Evolutionary conservation across 371 early-diverging fungal species (phyloP).

Genomic region (Mortierella sp.): DNA sequence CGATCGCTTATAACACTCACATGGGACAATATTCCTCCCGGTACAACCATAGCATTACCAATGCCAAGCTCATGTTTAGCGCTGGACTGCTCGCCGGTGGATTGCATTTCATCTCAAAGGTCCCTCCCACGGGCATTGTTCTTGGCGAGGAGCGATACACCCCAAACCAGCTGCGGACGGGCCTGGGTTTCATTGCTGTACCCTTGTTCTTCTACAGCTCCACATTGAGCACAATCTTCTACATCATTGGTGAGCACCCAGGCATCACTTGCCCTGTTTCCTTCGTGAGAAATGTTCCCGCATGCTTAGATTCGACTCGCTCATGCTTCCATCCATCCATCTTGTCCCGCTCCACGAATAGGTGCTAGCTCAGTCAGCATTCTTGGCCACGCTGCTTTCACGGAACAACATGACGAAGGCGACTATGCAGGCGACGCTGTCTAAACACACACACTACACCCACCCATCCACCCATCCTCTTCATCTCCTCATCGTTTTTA

Average conservation of each 20-base stretch:
- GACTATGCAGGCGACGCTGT: constrained; percentile 55
- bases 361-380: constrained; percentile 71
- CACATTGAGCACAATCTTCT: constrained; percentile 74
- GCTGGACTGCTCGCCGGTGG: constrained; percentile 66
- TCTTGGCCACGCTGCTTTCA: constrained; percentile 72
- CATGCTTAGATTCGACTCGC: too few relatives aligned
- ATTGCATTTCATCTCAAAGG: constrained; percentile 63
- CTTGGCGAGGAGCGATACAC: constrained; percentile 59
- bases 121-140: constrained; percentile 61
- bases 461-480: too few relatives aligned
- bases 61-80: constrained; percentile 67
- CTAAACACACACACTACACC: neutral
- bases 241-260: constrained; percentile 61
- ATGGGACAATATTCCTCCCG: neutral
- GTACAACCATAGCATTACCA: constrained; percentile 59
- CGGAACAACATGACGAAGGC: constrained; percentile 67
- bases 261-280: too few relatives aligned
- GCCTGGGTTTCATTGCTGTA: constrained; percentile 62
- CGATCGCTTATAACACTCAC: neutral
- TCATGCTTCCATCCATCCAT: too few relatives aligned
- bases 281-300: too few relatives aligned
- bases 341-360: neutral
- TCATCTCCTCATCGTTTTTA: too few relatives aligned
- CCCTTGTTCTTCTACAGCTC: constrained; percentile 72
- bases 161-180: constrained; percentile 64